These are phyloP conservation scores for Starmerella kuoi DNA, from an alignment of 805 yeast species.

Conservation along the genomic window DNA sequence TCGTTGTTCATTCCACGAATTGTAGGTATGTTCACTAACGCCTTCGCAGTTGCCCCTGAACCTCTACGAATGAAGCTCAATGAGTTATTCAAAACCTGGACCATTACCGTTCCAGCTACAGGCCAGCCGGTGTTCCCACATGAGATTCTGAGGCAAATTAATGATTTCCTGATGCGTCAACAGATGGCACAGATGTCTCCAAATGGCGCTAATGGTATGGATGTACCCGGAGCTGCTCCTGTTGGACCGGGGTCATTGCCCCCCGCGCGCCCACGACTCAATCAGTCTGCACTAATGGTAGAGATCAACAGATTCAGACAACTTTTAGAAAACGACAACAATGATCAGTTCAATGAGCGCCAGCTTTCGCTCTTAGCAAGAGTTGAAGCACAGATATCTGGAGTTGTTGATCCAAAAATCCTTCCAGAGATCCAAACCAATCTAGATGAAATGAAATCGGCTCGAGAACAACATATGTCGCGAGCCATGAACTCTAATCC, in stretches of 20 bases:
- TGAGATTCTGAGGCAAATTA: conserved; percentile 59
- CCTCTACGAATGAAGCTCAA: conserved; percentile 59
- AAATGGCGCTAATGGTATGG: neutral
- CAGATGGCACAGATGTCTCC: neutral
- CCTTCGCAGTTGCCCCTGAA: conserved; percentile 70
- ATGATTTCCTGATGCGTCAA: conserved; percentile 41
- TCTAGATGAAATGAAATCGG: conserved; percentile 19
- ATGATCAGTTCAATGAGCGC: conserved; percentile 25
- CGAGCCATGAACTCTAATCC: neutral
- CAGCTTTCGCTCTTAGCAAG: conserved; percentile 26
- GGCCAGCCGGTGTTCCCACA: conserved; percentile 59
- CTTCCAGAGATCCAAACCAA: conserved; percentile 26
- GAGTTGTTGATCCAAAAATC: conserved; percentile 24
- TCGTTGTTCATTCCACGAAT: conserved; percentile 58
- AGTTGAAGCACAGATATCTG: conserved; percentile 24
- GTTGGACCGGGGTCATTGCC: neutral
- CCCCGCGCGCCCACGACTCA: conserved; percentile 14
- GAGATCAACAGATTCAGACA: conserved; percentile 25
- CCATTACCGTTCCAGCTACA: conserved; percentile 46
- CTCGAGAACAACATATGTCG: conserved; percentile 6
- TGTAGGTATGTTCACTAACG: conserved; percentile 56
- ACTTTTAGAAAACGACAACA: conserved; percentile 18
- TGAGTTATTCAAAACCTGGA: conserved; percentile 82
- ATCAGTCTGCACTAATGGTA: conserved; percentile 24
- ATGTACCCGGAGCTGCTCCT: neutral